These are phyloP conservation scores for Plasmodium vinckei DNA, from an alignment of 169 alveolate genomes.

Conservation along the genomic window DNA sequence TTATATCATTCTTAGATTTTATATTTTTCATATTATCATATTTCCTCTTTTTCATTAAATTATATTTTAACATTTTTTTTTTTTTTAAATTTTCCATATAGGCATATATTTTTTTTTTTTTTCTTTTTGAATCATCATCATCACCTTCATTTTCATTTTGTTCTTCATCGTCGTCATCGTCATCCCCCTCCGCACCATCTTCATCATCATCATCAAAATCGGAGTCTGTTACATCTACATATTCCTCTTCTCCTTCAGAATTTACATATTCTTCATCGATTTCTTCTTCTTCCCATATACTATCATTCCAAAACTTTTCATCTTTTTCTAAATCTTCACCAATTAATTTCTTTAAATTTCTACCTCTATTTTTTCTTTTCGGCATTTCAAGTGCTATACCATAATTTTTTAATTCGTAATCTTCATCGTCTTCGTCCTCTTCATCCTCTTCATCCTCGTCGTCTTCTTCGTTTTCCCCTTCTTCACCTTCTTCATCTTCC, in stretches of 20 bases:
- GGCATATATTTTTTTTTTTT: constrained; percentile 42
- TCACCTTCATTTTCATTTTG: constrained; percentile 22
- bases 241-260: constrained; percentile 90
- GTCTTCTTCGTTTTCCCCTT: constrained; percentile 2
- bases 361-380: constrained; percentile 85
- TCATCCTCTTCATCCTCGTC: constrained; percentile 68
- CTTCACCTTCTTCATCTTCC: constrained; percentile 3
- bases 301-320: constrained; percentile 88
- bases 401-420: constrained; percentile 69
- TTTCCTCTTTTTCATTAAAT: constrained; percentile 51
- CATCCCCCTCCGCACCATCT: constrained; percentile 58
- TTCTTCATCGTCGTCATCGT: constrained; percentile 66
- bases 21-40: background rate
- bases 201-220: constrained; percentile 88
- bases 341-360: constrained; percentile 82
- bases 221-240: constrained; percentile 87
- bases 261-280: constrained; percentile 89
- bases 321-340: constrained; percentile 90
- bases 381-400: constrained; percentile 92
- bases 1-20: background rate
- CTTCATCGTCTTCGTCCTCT: constrained; percentile 77
- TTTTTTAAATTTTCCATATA: constrained; percentile 63
- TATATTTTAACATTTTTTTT: constrained; percentile 29
- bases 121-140: constrained; percentile 12
- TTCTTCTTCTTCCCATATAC: constrained; percentile 90